A percentile compares a stretch with the other conserved stretches of the same genome.
These are phyloP conservation scores for Coemansia sp. DNA, from an alignment of 192 early-diverging fungal genomes.

Conservation along the genomic window DNA sequence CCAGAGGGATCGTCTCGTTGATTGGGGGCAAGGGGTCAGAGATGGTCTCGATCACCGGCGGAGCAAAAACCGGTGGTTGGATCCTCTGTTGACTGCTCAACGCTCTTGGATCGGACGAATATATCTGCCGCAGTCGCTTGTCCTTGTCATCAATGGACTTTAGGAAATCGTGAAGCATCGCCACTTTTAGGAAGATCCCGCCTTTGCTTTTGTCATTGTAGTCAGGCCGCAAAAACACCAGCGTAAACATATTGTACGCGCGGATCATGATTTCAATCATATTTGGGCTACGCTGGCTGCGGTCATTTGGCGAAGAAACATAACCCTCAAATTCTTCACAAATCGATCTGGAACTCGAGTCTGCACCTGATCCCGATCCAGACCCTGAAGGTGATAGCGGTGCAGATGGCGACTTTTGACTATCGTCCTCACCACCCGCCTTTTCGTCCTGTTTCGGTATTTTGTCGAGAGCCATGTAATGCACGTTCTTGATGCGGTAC, in stretches of 20 bases:
- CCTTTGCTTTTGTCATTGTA: conserved; percentile 23
- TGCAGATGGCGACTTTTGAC: background rate
- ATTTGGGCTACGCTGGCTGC: conserved; percentile 48
- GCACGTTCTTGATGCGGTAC: conserved; percentile 65
- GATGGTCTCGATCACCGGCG: conserved; percentile 12
- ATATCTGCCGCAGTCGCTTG: conserved; percentile 43
- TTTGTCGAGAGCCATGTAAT: conserved; percentile 18
- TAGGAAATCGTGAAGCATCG: conserved; percentile 39
- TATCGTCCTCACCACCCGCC: background rate
- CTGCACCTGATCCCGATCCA: background rate
- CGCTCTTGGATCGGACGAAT: conserved; percentile 15
- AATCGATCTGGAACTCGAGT: background rate
- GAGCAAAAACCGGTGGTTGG: conserved; percentile 34
- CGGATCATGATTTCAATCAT: conserved; percentile 53
- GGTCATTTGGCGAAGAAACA: conserved; percentile 18
- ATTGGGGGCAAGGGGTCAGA: conserved; percentile 12
- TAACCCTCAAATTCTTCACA: background rate
- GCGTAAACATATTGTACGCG: conserved; percentile 51
- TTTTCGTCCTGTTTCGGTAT: background rate
- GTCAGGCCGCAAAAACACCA: conserved; percentile 31
- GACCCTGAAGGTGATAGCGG: background rate
- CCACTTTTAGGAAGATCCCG: conserved; percentile 40
- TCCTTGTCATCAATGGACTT: conserved; percentile 48
- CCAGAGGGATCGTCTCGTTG: conserved; percentile 22
- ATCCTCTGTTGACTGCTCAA: background rate